Evolutionary conservation across 495 filamentous ascomycete species (phyloP).

Genomic region (Penicillium maclennaniae): DNA sequence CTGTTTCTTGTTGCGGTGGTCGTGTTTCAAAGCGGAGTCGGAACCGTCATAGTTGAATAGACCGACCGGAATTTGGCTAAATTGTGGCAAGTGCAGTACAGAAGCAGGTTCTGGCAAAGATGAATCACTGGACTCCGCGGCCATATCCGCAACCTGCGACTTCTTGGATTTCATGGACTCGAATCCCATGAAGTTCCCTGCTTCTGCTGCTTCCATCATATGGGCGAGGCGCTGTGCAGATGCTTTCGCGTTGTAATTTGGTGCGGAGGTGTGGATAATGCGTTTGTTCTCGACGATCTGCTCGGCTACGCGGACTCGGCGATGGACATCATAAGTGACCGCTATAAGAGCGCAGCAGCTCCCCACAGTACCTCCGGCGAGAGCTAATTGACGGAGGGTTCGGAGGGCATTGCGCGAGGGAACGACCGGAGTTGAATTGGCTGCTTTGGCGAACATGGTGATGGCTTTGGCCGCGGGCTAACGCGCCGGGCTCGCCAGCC

Average conservation of each 20-base stretch:
- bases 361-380: slow-evolving; percentile 40
- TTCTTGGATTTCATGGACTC: slow-evolving; percentile 34
- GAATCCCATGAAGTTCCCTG: slow-evolving; percentile 38
- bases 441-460: slow-evolving; percentile 35
- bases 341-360: slow-evolving; percentile 40
- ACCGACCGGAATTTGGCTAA: not conserved
- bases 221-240: slow-evolving; percentile 35
- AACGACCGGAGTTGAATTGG: slow-evolving; percentile 28
- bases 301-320: slow-evolving; percentile 38
- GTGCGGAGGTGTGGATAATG: slow-evolving; percentile 40
- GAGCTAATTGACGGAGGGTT: slow-evolving; percentile 40
- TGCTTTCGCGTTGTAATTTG: slow-evolving; percentile 43
- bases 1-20: not conserved
- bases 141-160: not conserved
- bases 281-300: slow-evolving; percentile 45
- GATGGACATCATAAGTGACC: slow-evolving; percentile 43
- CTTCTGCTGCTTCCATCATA: slow-evolving; percentile 44
- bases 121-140: not conserved
- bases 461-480: slow-evolving; percentile 26
- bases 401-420: slow-evolving; percentile 47
- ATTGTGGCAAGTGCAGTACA: not conserved
- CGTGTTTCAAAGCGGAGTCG: slow-evolving; percentile 2
- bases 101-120: not conserved
- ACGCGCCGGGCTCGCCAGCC: slow-evolving; percentile 21
- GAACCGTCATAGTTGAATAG: not conserved